These are phyloP conservation scores for Cordia subcordata DNA, from an alignment of 257 asterid species.

Conservation along the genomic window DNA sequence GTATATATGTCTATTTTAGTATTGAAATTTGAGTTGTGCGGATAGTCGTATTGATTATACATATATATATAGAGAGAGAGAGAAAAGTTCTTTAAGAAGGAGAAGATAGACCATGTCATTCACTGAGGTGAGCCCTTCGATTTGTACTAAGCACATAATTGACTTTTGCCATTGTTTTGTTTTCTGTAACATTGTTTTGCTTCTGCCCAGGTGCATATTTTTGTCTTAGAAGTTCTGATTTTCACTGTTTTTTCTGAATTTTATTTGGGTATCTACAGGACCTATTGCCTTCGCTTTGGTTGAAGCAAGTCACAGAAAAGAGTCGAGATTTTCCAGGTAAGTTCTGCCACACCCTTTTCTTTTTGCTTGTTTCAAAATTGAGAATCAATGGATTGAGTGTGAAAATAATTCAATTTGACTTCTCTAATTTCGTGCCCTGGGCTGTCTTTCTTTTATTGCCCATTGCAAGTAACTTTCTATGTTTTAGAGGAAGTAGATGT, in stretches of 20 bases:
- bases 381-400: no score
- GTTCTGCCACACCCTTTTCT: conserved; percentile 4
- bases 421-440: conserved; percentile 8
- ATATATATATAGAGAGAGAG: background rate
- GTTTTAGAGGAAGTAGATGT: background rate
- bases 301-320: conserved; percentile 28
- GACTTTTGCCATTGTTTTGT: background rate
- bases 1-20: background rate
- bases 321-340: conserved; percentile 49
- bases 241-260: conserved; percentile 9
- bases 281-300: conserved; percentile 43
- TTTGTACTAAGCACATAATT: background rate
- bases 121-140: conserved; percentile 44
- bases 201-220: background rate
- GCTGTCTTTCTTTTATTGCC: background rate
- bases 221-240: conserved; percentile 1
- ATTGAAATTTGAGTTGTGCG: conserved; percentile 21
- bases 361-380: background rate
- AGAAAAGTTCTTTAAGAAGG: background rate
- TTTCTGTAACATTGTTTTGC: conserved; percentile 1
- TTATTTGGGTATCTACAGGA: conserved; percentile 43
- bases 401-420: conserved; percentile 7
- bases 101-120: conserved; percentile 45
- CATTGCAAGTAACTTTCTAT: background rate
- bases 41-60: conserved; percentile 7